These are phyloP conservation scores for Rhododendron kiyosumense DNA, from an alignment of 148 eudicot species.

Conservation along the genomic window DNA sequence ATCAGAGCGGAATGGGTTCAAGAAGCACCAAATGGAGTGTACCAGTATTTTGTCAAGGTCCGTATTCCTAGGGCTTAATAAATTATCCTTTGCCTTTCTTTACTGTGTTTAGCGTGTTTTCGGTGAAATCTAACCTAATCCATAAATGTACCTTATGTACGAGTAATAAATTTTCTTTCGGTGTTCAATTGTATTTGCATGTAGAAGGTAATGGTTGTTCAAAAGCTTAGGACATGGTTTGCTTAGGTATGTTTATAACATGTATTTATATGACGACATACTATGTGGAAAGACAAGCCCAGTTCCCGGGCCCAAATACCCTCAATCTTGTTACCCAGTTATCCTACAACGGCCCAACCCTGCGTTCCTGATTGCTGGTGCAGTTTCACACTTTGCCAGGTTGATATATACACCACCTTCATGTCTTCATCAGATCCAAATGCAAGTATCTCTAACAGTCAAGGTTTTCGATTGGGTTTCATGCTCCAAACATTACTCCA, in stretches of 20 bases:
- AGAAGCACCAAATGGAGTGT: conserved; percentile 50
- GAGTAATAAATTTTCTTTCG: neutral
- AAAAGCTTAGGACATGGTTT: neutral
- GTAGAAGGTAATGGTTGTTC: neutral
- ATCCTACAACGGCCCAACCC: neutral
- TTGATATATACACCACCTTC: neutral
- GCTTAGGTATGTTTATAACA: neutral
- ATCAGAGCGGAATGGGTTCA: conserved; percentile 68
- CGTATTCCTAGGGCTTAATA: neutral
- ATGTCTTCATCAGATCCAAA: neutral
- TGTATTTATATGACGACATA: neutral
- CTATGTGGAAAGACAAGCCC: neutral
- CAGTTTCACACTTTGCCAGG: neutral
- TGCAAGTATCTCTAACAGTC: neutral
- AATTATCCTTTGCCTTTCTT: conserved; percentile 3
- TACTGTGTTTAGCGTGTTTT: neutral
- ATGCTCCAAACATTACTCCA: neutral
- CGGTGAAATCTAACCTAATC: neutral
- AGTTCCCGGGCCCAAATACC: neutral
- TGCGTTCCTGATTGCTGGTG: neutral
- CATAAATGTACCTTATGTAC: neutral
- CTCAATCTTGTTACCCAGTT: neutral
- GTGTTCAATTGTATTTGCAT: neutral
- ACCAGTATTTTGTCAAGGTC: conserved; percentile 83
- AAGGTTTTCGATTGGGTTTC: neutral